Conservation (phyloP, 2,329 filamentous ascomycete genomes). For the Lachnellula subtilissima region DNA sequence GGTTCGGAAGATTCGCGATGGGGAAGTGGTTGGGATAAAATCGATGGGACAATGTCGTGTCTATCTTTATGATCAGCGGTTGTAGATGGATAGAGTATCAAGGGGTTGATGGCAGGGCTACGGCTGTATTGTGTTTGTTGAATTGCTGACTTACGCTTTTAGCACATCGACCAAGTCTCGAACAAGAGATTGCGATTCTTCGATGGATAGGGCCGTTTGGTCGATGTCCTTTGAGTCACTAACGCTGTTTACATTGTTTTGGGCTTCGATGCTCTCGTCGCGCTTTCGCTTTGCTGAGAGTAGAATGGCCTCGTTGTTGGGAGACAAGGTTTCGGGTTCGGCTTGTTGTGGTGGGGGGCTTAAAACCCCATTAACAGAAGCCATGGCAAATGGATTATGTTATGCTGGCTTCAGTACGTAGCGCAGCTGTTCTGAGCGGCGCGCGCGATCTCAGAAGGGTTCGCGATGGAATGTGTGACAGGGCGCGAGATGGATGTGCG, state of each 20-base stretch:
- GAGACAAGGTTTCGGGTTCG: constrained; percentile 18
- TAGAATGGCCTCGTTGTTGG: constrained; percentile 25
- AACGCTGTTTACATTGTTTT: constrained; percentile 25
- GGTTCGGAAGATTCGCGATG: constrained; percentile 45
- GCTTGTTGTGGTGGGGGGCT: constrained; percentile 30
- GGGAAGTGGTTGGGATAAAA: constrained; percentile 50
- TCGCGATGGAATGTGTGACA: not conserved
- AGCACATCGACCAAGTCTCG: constrained; percentile 40
- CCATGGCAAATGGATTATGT: constrained; percentile 22
- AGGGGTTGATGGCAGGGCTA: not conserved
- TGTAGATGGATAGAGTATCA: constrained; percentile 21
- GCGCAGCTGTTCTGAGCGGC: constrained; percentile 6
- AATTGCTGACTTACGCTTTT: constrained; percentile 35
- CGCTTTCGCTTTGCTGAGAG: constrained; percentile 54
- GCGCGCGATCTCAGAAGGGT: constrained; percentile 11
- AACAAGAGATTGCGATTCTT: constrained; percentile 35
- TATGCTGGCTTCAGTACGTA: not conserved
- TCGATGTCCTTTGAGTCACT: constrained; percentile 16
- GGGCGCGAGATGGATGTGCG: no score
- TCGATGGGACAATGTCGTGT: constrained; percentile 48
- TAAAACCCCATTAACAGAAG: constrained; percentile 38
- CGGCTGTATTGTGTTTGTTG: constrained; percentile 5
- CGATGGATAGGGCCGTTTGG: constrained; percentile 17
- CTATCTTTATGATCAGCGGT: constrained; percentile 36
- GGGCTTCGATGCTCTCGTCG: constrained; percentile 42